These are phyloP conservation scores for Thelonectria olida DNA, from an alignment of 2,329 filamentous ascomycete genomes.

Conservation along the genomic window DNA sequence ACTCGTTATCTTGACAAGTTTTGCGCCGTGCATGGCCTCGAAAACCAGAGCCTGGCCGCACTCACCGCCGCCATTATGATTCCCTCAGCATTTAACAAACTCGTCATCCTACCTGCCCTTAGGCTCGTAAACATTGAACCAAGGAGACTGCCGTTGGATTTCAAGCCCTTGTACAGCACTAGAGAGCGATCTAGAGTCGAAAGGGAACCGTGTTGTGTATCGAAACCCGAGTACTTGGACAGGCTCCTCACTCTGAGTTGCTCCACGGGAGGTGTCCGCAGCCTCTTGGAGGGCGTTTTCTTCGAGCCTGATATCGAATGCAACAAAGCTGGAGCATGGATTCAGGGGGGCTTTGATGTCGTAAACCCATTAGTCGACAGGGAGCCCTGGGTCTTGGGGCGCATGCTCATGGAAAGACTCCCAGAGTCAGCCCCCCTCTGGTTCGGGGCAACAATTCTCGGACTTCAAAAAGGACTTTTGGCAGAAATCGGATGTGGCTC, in stretches of 20 bases:
- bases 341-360: background rate
- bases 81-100: background rate
- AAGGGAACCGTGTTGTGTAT: too few relatives aligned
- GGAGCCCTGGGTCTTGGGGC: conserved; percentile 1
- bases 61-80: conserved; percentile 12
- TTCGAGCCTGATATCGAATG: background rate
- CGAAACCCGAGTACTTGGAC: background rate
- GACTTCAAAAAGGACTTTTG: background rate
- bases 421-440: background rate
- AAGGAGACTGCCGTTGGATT: too few relatives aligned
- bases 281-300: background rate
- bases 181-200: too few relatives aligned
- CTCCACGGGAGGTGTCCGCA: background rate
- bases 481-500: background rate
- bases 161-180: too few relatives aligned
- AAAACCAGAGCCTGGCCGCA: conserved; percentile 10
- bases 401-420: conserved; percentile 1
- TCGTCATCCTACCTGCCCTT: background rate
- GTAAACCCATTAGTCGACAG: background rate
- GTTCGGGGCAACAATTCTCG: background rate
- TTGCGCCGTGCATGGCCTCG: conserved; percentile 1
- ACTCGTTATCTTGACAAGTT: conserved; percentile 10
- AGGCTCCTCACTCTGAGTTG: conserved; percentile 6
- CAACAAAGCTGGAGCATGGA: conserved; percentile 1
- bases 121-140: too few relatives aligned